phyloP scores from a whole-genome alignment of 1,284 basidiomycete species.

The Somion occarium region DNA sequence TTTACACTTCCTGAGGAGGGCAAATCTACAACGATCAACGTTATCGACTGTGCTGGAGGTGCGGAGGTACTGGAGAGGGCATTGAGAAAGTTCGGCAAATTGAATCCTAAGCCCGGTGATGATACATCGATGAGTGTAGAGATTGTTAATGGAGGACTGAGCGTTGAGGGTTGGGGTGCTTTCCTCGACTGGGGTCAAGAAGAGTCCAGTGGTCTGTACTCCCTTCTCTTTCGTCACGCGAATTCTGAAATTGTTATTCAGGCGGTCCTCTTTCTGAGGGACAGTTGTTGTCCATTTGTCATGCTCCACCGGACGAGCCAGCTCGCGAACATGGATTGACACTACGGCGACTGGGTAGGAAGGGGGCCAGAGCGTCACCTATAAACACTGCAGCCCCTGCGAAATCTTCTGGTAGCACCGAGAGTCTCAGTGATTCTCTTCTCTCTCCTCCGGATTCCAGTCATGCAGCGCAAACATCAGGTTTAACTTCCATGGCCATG shows the following conservation, averaged over 20 bases:
- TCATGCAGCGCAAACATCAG: slow-evolving; percentile 15
- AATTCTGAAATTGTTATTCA: slow-evolving; percentile 21
- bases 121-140: slow-evolving; percentile 48
- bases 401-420: slow-evolving; percentile 17
- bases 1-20: slow-evolving; percentile 80
- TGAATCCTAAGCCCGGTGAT: slow-evolving; percentile 41
- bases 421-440: slow-evolving; percentile 38
- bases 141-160: slow-evolving; percentile 61
- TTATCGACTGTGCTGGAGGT: slow-evolving; percentile 73
- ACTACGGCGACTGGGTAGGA: slow-evolving; percentile 48
- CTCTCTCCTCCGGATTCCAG: slow-evolving; percentile 25
- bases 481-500: slow-evolving; percentile 51
- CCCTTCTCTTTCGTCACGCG: not conserved
- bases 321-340: slow-evolving; percentile 82
- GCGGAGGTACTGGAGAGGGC: slow-evolving; percentile 84
- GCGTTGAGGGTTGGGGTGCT: slow-evolving; percentile 86
- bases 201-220: slow-evolving; percentile 46
- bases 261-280: slow-evolving; percentile 77
- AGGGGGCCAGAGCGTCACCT: slow-evolving; percentile 25
- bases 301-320: slow-evolving; percentile 76
- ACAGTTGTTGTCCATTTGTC: slow-evolving; percentile 83
- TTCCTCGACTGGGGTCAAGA: slow-evolving; percentile 60
- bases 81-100: slow-evolving; percentile 83
- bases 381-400: slow-evolving; percentile 14
- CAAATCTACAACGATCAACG: slow-evolving; percentile 73